Conservation (phyloP, 1,284 basidiomycete species). For the Moesziomyces sp. region DNA sequence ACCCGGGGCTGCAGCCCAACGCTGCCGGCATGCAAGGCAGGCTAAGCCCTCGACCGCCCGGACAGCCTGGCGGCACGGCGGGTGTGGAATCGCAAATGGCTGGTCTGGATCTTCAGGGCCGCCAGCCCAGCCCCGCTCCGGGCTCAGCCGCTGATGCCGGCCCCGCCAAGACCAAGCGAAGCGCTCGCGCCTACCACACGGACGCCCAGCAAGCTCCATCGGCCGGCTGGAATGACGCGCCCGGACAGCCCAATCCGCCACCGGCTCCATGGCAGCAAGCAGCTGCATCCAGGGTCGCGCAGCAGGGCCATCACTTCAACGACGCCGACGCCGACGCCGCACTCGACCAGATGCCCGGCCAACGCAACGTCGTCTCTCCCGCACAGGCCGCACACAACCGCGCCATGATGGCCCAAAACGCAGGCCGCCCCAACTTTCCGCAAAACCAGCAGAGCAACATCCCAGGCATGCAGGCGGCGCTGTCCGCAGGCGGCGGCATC, state of each 20-base stretch:
- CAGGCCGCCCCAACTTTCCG: slow-evolving; percentile 28
- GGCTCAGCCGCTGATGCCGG: slow-evolving; percentile 28
- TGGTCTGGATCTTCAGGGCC: slow-evolving; percentile 37
- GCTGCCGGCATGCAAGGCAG: slow-evolving; percentile 25
- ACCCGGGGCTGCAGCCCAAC: slow-evolving; percentile 15
- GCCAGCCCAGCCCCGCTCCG: slow-evolving; percentile 28
- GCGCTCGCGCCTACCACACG: slow-evolving; percentile 67
- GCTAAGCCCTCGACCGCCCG: slow-evolving; percentile 37
- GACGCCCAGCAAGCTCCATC: slow-evolving; percentile 46
- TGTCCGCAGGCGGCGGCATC: slow-evolving; percentile 34
- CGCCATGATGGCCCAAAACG: slow-evolving; percentile 43
- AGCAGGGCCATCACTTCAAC: slow-evolving; percentile 39
- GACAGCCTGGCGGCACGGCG: slow-evolving; percentile 19
- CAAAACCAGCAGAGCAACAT: slow-evolving; percentile 38
- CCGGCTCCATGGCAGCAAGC: slow-evolving; percentile 63
- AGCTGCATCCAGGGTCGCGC: slow-evolving; percentile 58
- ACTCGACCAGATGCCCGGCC: slow-evolving; percentile 65
- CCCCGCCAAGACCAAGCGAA: slow-evolving; percentile 60
- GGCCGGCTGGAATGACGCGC: slow-evolving; percentile 61
- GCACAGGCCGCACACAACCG: slow-evolving; percentile 62
- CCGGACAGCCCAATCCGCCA: slow-evolving; percentile 52
- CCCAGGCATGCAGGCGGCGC: slow-evolving; percentile 39
- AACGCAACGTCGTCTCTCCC: slow-evolving; percentile 60
- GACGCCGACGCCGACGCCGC: slow-evolving; percentile 48
- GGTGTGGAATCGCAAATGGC: slow-evolving; percentile 47